These are phyloP conservation scores for Venturia nashicola DNA, from an alignment of 2,329 filamentous ascomycete species.

Conservation along the genomic window DNA sequence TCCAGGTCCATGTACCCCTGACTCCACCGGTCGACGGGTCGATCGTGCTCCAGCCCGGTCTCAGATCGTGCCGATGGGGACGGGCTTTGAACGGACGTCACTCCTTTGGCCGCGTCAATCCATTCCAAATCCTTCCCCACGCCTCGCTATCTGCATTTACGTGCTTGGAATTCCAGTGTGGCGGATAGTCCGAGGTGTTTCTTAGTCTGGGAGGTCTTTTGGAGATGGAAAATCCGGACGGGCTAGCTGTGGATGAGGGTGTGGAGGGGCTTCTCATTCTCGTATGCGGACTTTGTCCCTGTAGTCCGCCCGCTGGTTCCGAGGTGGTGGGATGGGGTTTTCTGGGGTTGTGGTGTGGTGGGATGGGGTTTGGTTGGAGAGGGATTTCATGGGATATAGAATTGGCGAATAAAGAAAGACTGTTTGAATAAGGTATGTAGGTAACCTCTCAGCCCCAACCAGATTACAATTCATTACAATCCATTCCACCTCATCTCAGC, in stretches of 20 bases:
- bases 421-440: no score
- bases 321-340: no score
- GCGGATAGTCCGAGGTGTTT: background rate
- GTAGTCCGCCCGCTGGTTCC: no score
- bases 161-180: background rate
- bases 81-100: background rate
- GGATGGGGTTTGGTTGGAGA: no score
- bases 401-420: background rate
- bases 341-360: no score
- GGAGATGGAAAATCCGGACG: no score
- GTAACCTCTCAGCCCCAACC: no score
- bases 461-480: background rate
- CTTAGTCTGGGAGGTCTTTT: no score
- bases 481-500: background rate
- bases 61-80: background rate
- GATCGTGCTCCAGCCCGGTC: conserved; percentile 5
- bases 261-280: no score
- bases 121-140: background rate
- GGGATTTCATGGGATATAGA: background rate
- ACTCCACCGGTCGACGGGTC: background rate
- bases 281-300: no score
- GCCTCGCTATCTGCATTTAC: background rate
- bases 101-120: background rate
- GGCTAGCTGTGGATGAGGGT: no score
- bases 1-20: background rate